Evolutionary conservation across 805 yeast species (phyloP), one percentile per base, ranked within the genome.

Genomic region (Saturnispora gosingensis): DNA sequence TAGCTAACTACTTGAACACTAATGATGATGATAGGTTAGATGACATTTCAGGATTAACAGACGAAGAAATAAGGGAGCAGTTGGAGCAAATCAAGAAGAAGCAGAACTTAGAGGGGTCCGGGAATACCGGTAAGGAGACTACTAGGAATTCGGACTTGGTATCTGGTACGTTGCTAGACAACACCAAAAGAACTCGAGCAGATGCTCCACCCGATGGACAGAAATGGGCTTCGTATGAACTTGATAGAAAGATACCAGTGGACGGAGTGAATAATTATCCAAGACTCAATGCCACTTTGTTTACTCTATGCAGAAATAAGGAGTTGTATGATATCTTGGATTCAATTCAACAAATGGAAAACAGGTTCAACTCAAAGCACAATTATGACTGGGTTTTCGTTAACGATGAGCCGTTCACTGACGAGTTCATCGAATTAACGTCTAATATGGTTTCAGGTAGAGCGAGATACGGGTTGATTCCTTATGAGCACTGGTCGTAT

Each of bases 221-320:
- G 15, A 48, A 51, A 6, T 55, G 58, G 58, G 45, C 46, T 11
- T 32, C 46, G 36, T 55, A 53, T 46, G 58, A 55, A 48, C 27
- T 53, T 24, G 56, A 55, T 15, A 53, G 58, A 38, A 34, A 32
- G 4, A 30, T 53, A 13, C 53, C 54, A 16, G 11, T 13, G 34
- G 6, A 9, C 5, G 51, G 45, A 28, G 34, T 42, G 15, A 43
- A 18, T 47, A 80, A 72, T 53, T 57, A 56, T 82, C 67, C 64
- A 46, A 70, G 85, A 36, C 89, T 85, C 27, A 88, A 78, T 56
- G 93, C 89, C 5, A 80, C 88, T 0, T 72, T 87, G 58, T 77
- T 74, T 43, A 66, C 75, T 15, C 60, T 75, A 16, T 75, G 75
- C 54, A 59, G 77, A 47, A 74, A 75, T 57, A 52, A 55, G 15